phyloP scores from a whole-genome alignment of 306 rosid species.

The Ormosia semicastrata region DNA sequence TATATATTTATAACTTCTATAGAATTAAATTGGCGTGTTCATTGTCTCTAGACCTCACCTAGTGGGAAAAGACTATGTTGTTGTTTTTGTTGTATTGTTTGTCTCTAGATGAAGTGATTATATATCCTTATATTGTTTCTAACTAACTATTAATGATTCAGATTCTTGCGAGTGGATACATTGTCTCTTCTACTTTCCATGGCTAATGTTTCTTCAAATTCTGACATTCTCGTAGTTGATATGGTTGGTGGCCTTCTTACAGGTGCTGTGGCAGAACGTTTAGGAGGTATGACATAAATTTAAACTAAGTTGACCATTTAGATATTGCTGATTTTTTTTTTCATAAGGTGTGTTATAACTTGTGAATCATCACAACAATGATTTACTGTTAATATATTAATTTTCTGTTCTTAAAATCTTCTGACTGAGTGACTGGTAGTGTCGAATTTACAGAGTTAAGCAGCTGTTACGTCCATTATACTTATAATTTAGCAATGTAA shows the following conservation, averaged over 20 bases:
- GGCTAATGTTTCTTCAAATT: conserved; percentile 83
- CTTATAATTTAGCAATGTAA: background rate
- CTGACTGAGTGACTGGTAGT: background rate
- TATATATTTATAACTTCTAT: background rate
- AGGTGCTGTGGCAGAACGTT: conserved; percentile 93
- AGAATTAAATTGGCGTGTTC: background rate
- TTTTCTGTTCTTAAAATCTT: background rate
- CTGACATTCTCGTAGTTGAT: conserved; percentile 84
- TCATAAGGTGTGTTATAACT: background rate
- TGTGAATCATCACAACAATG: background rate
- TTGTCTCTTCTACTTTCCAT: conserved; percentile 84
- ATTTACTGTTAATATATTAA: background rate
- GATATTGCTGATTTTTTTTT: background rate
- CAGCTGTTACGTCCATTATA: background rate
- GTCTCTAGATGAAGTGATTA: background rate
- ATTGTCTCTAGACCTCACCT: background rate
- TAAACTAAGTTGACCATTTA: conserved; percentile 10
- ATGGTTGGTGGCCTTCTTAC: conserved; percentile 91
- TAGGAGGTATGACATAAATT: conserved; percentile 64
- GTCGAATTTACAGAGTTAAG: background rate
- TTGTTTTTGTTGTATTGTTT: no score
- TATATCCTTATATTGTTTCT: conserved; percentile 14
- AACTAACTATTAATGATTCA: conserved; percentile 36
- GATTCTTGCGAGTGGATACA: conserved; percentile 85
- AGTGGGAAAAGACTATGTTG: no score